Evolutionary conservation across 2,329 filamentous ascomycete genomes (phyloP).

Genomic region (Diaporthe aspalathi): DNA sequence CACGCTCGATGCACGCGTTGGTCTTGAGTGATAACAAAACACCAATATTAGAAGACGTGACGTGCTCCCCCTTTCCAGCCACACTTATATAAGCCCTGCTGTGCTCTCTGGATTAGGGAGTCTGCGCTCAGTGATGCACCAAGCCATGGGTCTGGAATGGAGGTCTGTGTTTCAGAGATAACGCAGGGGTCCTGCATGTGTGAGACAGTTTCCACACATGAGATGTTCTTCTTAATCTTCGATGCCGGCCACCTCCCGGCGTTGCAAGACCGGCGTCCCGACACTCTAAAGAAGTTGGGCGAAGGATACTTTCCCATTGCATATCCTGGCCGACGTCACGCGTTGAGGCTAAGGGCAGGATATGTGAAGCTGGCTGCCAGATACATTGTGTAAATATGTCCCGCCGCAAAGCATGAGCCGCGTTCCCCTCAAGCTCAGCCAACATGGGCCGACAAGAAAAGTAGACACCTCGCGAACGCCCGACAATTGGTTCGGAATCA

Average conservation of each 20-base stretch:
- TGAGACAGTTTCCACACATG: slow-evolving; percentile 9
- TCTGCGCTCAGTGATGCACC: too few relatives aligned
- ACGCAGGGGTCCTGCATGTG: slow-evolving; percentile 5
- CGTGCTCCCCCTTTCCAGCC: too few relatives aligned
- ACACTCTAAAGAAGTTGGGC: not conserved
- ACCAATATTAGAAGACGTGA: too few relatives aligned
- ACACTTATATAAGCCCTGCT: too few relatives aligned
- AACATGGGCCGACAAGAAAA: not conserved
- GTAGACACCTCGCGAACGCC: not conserved
- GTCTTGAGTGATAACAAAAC: too few relatives aligned
- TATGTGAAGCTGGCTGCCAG: not conserved
- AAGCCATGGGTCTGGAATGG: too few relatives aligned
- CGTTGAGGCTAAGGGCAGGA: too few relatives aligned
- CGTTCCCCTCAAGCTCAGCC: not conserved
- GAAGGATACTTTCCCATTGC: not conserved
- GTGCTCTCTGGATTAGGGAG: too few relatives aligned
- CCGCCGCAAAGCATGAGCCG: not conserved
- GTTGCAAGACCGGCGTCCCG: not conserved
- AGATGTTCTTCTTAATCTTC: slow-evolving; percentile 23
- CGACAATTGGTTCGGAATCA: not conserved
- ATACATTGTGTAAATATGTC: not conserved
- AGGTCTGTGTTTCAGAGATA: too few relatives aligned
- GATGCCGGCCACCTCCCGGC: slow-evolving; percentile 14
- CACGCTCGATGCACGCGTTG: too few relatives aligned
- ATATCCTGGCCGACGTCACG: not conserved